These are phyloP conservation scores for Petunia axillaris DNA, from an alignment of 257 asterid genomes.

Conservation along the genomic window DNA sequence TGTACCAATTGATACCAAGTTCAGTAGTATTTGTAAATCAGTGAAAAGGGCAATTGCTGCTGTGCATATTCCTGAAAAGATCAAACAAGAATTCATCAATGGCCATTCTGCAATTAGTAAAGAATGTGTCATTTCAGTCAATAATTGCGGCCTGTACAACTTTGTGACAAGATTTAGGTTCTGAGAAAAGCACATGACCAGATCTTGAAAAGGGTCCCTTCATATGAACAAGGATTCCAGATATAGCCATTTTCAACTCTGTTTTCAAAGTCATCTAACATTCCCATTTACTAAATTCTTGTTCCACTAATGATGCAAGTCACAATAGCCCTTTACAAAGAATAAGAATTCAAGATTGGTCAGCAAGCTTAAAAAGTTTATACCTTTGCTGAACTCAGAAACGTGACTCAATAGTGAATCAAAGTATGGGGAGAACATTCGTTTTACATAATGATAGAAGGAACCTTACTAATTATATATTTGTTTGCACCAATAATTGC, in stretches of 20 bases:
- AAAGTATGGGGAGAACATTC: constrained; percentile 24
- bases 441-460: constrained; percentile 15
- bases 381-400: constrained; percentile 18
- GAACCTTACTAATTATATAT: constrained; percentile 12
- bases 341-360: constrained; percentile 10
- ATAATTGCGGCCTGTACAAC: neutral
- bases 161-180: neutral
- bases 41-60: constrained; percentile 86
- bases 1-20: constrained; percentile 80
- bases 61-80: constrained; percentile 70
- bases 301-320: neutral
- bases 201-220: neutral
- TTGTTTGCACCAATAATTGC: constrained; percentile 18
- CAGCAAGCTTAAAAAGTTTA: neutral
- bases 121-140: constrained; percentile 14
- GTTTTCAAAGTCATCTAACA: constrained; percentile 14
- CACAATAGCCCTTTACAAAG: constrained; percentile 15
- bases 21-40: constrained; percentile 66
- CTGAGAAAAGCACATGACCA: constrained; percentile 8
- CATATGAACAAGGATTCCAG: neutral
- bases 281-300: neutral
- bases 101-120: neutral
- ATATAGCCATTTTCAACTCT: constrained; percentile 17
- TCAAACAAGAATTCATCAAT: neutral
- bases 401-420: constrained; percentile 23